phyloP scores from a whole-genome alignment of 2,329 filamentous ascomycete genomes.

The Thelonectria olida region DNA sequence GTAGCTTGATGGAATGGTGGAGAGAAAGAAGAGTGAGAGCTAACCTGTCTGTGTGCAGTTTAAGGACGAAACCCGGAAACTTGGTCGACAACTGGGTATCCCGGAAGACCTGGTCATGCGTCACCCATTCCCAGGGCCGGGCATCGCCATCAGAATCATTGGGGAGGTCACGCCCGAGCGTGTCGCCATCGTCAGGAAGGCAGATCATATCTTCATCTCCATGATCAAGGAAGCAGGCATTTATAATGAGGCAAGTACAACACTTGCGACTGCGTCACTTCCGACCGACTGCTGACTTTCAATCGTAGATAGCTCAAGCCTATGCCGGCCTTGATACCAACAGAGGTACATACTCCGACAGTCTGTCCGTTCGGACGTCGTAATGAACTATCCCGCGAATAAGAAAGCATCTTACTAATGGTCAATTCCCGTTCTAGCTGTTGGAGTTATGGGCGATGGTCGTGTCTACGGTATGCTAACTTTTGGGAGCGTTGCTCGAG shows the following conservation, averaged over 20 bases:
- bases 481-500: conserved; percentile 1
- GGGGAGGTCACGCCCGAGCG: conserved; percentile 85
- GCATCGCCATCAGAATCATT: conserved; percentile 49
- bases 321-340: conserved; percentile 57
- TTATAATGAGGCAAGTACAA: conserved; percentile 64
- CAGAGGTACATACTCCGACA: conserved; percentile 36
- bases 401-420: background rate
- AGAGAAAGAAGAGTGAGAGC: too few species aligned
- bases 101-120: background rate
- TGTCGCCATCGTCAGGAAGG: conserved; percentile 80
- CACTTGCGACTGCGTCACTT: too few species aligned
- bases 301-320: conserved; percentile 54
- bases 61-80: conserved; percentile 74
- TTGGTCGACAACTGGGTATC: background rate
- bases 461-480: conserved; percentile 37
- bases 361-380: background rate
- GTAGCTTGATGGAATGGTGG: too few species aligned
- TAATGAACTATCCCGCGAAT: background rate
- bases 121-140: conserved; percentile 41
- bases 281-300: conserved; percentile 29
- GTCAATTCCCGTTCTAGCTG: background rate
- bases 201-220: conserved; percentile 80
- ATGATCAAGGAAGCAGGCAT: conserved; percentile 78
- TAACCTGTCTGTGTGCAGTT: conserved; percentile 53
- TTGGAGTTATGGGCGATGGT: conserved; percentile 20